Base-by-base conservation (phyloP, 2,329 filamentous ascomycete genomes). In the Monosporascus sp. region DNA sequence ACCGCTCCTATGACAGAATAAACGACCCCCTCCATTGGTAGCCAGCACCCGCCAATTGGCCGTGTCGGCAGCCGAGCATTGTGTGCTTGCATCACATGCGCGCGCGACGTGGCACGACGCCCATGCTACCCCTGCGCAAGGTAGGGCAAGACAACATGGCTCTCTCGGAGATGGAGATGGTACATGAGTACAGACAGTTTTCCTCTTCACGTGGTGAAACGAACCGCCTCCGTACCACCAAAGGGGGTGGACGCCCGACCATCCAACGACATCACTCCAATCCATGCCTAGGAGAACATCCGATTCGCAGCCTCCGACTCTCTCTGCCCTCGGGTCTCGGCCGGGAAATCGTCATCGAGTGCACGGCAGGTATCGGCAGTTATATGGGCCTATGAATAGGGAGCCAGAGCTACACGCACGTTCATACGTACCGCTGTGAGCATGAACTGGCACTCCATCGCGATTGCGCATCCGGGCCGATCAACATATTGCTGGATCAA, bases 51-150 rank as follows among this genome's bases (percentile, higher is more conserved):
- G 24, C 64, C 62, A 65, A 66, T 66, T 66, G 64, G 58, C 56
- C 58, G 52, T 58, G 59, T 61, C 58, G 54, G 58, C 63, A 65
- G 57, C 62, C 64, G 63, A 66, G 56, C 50, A 51, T 53, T 47
- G 47, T 57, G 56, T 60, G 60, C 57, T 63, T 58, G 62, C 59
- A 59, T 56, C 51, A 46, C 48, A 51, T 62, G 54, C 58, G 58
- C 58, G 58, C 60, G 24, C 56, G 57, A 57, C 53, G 59, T 63
- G 54, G 56, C 58, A 64, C 63, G 51, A 54, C 52, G 56, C 55
- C 57, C 59, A 59, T 61, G 66, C 61, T 51, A 54, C 54, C 59
- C 52, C 56, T 57, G 58, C 52, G 51, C 49, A 52, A 58, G 59
- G 56, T 61, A 62, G 55, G 49, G 58, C 61, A 60, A 63, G 57